Percentiles rank a stretch among this genome's conserved stretches.
Conservation (phyloP, 2,329 filamentous ascomycete genomes). For the Fusarium cyanostomum region DNA sequence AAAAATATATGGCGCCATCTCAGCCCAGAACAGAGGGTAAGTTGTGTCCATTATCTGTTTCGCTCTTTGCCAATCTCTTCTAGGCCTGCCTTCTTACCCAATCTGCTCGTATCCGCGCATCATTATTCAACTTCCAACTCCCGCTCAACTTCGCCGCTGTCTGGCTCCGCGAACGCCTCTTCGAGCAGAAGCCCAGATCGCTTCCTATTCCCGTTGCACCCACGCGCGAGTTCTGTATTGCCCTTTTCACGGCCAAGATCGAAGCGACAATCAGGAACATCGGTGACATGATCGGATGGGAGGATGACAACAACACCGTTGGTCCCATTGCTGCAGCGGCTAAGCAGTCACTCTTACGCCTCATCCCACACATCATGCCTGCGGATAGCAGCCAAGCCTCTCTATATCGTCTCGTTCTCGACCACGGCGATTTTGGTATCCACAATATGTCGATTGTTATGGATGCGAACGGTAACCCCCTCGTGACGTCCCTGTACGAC, state of each 20-base stretch:
- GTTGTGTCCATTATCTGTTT: too few relatives aligned
- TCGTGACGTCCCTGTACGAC: neutral
- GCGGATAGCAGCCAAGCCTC: neutral
- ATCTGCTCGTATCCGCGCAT: too few relatives aligned
- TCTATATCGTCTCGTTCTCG: slow-evolving; percentile 46
- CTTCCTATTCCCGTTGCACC: slow-evolving; percentile 31
- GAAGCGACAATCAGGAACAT: slow-evolving; percentile 41
- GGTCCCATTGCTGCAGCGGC: slow-evolving; percentile 26
- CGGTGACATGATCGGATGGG: slow-evolving; percentile 9
- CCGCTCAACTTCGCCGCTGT: too few relatives aligned
- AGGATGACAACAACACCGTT: neutral
- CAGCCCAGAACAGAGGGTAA: too few relatives aligned
- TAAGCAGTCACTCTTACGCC: slow-evolving; percentile 41
- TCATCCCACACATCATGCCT: slow-evolving; percentile 40
- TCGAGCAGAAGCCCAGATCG: too few relatives aligned
- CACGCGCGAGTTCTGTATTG: slow-evolving; percentile 44
- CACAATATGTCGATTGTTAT: neutral
- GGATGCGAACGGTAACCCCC: neutral
- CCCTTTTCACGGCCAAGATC: slow-evolving; percentile 42
- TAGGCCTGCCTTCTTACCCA: too few relatives aligned
- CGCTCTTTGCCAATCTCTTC: too few relatives aligned
- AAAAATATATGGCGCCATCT: too few relatives aligned
- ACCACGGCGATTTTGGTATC: slow-evolving; percentile 48
- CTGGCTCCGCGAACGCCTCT: too few relatives aligned
- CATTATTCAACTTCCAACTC: too few relatives aligned